Conservation (phyloP, 495 filamentous ascomycete species). For the Stereocaulon alpinum region DNA sequence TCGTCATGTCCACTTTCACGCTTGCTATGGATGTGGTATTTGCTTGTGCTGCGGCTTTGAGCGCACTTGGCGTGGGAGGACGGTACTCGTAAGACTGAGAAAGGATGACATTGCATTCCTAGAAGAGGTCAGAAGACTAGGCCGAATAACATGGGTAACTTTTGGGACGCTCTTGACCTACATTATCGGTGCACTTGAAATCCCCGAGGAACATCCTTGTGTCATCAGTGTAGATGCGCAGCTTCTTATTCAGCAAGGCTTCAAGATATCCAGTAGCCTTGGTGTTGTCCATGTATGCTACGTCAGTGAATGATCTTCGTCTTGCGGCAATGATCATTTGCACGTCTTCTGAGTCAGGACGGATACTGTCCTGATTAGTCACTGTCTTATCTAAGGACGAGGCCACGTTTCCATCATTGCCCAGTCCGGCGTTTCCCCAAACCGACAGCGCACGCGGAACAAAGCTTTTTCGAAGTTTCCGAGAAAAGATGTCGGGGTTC, state of each 20-base stretch:
- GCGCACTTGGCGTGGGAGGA: constrained; percentile 37
- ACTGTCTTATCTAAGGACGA: no score
- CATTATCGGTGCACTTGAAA: constrained; percentile 92
- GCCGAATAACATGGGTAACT: background rate
- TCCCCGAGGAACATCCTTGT: constrained; percentile 77
- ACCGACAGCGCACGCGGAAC: no score
- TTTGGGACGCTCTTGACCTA: constrained; percentile 30
- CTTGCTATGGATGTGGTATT: constrained; percentile 24
- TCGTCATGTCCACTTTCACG: constrained; percentile 61
- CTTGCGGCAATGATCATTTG: background rate
- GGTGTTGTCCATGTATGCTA: constrained; percentile 31
- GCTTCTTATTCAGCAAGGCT: constrained; percentile 37
- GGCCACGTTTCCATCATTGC: background rate
- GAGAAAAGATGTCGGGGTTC: no score
- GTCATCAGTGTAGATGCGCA: constrained; percentile 77
- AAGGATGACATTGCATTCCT: constrained; percentile 82
- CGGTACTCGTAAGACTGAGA: constrained; percentile 81
- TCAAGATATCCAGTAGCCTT: constrained; percentile 37
- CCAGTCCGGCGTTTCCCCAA: no score
- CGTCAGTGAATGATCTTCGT: background rate
- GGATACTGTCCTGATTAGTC: background rate
- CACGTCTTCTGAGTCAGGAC: background rate
- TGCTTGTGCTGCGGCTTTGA: constrained; percentile 29
- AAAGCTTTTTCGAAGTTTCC: no score
- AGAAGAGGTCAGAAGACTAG: background rate